Evolutionary conservation across 495 filamentous ascomycete genomes (phyloP).

Genomic region (Talaromyces thailandensis): DNA sequence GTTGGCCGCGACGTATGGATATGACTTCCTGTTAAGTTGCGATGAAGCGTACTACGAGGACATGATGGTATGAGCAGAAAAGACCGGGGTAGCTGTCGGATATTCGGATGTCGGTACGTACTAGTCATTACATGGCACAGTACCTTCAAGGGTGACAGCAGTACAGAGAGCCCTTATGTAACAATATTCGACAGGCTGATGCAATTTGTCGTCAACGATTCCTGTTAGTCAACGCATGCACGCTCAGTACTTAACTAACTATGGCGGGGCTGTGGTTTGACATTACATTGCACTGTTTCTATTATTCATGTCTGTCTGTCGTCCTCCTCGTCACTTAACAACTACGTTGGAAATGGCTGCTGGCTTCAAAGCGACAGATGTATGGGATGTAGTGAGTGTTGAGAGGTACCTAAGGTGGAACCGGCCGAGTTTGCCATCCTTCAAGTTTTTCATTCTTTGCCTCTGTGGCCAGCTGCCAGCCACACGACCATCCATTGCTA

Average conservation of each 20-base stretch:
- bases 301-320: not conserved
- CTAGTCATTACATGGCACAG: not conserved
- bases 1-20: not conserved
- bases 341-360: not conserved
- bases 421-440: not conserved
- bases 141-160: not conserved
- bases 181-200: not conserved
- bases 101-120: not conserved
- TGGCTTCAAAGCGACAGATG: not conserved
- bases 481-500: not conserved
- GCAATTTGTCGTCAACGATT: constrained; percentile 4
- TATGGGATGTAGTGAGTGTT: not conserved
- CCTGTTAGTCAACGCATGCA: constrained; percentile 1
- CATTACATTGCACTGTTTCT: not conserved
- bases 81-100: not conserved
- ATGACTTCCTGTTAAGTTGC: too few species aligned
- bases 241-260: too few species aligned
- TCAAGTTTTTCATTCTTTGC: not conserved
- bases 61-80: too few species aligned
- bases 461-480: not conserved
- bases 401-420: not conserved
- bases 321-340: too few species aligned
- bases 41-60: too few species aligned
- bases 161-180: not conserved
- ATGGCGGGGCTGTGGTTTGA: not conserved